phyloP scores from a whole-genome alignment of 2,329 filamentous ascomycete species.

The Nigrospora oryzae region DNA sequence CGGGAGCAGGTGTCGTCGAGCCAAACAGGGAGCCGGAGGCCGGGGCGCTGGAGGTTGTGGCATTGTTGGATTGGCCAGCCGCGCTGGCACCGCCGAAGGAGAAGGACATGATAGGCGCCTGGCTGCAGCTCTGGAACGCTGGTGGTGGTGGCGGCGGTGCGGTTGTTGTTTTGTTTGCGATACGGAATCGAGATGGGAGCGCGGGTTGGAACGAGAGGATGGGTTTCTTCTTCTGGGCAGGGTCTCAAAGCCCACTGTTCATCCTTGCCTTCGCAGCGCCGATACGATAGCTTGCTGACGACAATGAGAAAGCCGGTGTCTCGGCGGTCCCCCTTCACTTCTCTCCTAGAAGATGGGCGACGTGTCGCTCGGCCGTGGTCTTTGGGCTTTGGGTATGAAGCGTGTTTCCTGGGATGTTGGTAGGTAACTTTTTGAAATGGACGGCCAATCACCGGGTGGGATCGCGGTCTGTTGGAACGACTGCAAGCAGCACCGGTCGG shows the following conservation, averaged over 20 bases:
- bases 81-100: conserved; percentile 22
- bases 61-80: conserved; percentile 19
- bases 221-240: background rate
- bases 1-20: conserved; percentile 12
- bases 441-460: too few species aligned
- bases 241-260: background rate
- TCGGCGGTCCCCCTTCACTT: too few species aligned
- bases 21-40: conserved; percentile 34
- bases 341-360: too few species aligned
- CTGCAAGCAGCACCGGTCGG: too few species aligned
- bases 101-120: conserved; percentile 20
- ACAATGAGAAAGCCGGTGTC: too few species aligned
- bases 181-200: background rate
- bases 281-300: too few species aligned
- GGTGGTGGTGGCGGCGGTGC: background rate
- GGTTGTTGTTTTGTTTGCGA: background rate
- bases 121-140: conserved; percentile 6
- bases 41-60: conserved; percentile 28
- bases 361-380: too few species aligned
- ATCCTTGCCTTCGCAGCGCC: background rate
- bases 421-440: too few species aligned
- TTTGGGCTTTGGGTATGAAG: too few species aligned
- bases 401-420: too few species aligned
- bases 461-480: too few species aligned
- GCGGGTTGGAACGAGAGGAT: background rate